These are phyloP conservation scores for Verbena officinalis DNA, from an alignment of 257 asterid genomes.

Conservation along the genomic window DNA sequence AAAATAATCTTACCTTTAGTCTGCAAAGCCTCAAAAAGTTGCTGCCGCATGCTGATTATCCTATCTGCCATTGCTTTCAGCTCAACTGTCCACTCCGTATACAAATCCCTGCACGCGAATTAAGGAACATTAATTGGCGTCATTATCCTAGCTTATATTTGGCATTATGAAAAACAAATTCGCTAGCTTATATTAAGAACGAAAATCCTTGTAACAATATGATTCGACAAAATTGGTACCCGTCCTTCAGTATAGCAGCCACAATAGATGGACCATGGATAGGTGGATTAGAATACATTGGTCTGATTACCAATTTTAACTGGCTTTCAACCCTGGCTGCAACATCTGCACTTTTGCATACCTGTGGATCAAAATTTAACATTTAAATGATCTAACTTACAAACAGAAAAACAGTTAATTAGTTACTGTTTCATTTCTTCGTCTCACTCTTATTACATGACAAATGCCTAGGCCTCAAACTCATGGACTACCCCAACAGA, in stretches of 20 bases:
- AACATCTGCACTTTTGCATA: conserved; percentile 60
- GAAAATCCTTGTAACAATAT: not conserved
- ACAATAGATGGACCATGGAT: conserved; percentile 84
- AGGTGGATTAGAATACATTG: conserved; percentile 87
- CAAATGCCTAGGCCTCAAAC: not conserved
- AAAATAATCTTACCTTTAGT: conserved; percentile 48
- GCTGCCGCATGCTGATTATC: conserved; percentile 81
- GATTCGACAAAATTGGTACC: conserved; percentile 38
- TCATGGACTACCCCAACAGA: not conserved
- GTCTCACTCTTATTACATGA: not conserved
- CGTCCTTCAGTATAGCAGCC: conserved; percentile 69
- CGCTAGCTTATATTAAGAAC: not conserved
- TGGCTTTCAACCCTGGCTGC: conserved; percentile 81
- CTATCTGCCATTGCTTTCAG: conserved; percentile 90
- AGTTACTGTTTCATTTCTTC: not conserved
- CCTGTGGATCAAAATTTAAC: conserved; percentile 41
- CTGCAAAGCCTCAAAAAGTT: conserved; percentile 67
- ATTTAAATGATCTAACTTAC: not conserved
- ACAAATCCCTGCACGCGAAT: conserved; percentile 53
- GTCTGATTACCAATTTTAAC: conserved; percentile 78
- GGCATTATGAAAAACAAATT: not conserved
- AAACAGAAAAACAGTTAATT: not conserved
- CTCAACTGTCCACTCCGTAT: conserved; percentile 73
- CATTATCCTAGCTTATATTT: no score
- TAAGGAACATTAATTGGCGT: not conserved